Percentiles rank a stretch among this genome's conserved stretches.
Evolutionary conservation across 1,139 yeast genomes (phyloP).

Genomic region (Debaryomyces udenii): DNA sequence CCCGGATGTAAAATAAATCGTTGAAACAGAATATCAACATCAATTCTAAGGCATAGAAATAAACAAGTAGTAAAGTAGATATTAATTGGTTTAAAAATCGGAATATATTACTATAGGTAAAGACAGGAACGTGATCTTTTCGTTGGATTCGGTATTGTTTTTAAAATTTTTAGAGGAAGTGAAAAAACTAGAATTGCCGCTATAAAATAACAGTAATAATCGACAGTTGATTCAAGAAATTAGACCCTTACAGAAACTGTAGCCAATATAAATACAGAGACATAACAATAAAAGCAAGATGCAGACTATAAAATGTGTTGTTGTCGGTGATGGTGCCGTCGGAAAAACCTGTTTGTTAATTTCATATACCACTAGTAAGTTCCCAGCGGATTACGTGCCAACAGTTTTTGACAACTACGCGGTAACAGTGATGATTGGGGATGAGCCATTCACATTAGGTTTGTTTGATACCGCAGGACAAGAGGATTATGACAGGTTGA

Average conservation of each 20-base stretch:
- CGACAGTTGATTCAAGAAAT: conserved; percentile 1
- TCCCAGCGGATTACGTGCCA: conserved; percentile 88
- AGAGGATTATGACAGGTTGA: conserved; percentile 95
- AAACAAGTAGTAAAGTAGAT: conserved; percentile 4
- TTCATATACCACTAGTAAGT: conserved; percentile 84
- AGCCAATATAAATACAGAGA: background rate
- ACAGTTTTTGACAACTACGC: conserved; percentile 96
- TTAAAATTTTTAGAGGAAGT: background rate
- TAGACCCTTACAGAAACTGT: background rate
- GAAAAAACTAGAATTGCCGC: background rate
- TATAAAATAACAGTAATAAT: conserved; percentile 1
- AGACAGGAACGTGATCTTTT: background rate
- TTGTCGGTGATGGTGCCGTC: conserved; percentile 98
- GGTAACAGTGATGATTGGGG: conserved; percentile 97
- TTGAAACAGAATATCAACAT: conserved; percentile 9
- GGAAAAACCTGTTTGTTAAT: conserved; percentile 91
- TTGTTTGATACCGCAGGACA: conserved; percentile 98
- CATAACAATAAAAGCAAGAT: conserved; percentile 31
- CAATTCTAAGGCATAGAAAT: conserved; percentile 3
- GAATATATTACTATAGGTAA: conserved; percentile 4
- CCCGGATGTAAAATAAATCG: conserved; percentile 8
- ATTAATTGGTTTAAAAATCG: conserved; percentile 3
- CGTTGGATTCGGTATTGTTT: conserved; percentile 2
- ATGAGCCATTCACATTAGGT: conserved; percentile 95
- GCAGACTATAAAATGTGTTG: conserved; percentile 95